Conservation (phyloP, 441 rosid species). For the Corymbia citriodora region DNA sequence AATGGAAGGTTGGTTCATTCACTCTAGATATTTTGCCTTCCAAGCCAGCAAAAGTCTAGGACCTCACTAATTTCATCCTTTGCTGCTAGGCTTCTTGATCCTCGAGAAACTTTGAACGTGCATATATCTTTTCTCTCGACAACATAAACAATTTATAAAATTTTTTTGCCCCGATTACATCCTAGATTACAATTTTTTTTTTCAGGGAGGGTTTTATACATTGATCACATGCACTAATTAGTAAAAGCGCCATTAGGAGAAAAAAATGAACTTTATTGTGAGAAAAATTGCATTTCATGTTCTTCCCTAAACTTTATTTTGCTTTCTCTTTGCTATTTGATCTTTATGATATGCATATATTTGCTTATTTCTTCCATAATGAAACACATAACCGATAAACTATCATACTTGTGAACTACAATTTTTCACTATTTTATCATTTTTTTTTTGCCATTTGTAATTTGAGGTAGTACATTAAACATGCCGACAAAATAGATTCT, state of each 20-base stretch:
- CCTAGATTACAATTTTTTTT: background rate
- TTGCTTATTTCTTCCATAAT: background rate
- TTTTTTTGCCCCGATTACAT: background rate
- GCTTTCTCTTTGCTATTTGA: no score
- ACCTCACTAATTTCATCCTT: no score
- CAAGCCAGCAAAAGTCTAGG: no score
- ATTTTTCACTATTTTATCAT: background rate
- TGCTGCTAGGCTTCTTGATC: background rate
- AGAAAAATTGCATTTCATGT: background rate
- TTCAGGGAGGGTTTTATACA: no score
- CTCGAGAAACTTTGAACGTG: background rate
- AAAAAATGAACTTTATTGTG: background rate
- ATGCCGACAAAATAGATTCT: background rate
- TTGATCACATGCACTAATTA: rapidly evolving
- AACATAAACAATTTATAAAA: background rate
- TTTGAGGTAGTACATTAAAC: background rate
- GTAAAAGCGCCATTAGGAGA: no score
- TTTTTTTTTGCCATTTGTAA: background rate
- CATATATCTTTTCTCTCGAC: background rate
- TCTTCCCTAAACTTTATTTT: background rate
- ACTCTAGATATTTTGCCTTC: background rate
- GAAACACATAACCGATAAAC: background rate
- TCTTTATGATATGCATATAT: background rate
- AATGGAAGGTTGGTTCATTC: background rate
- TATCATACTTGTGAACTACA: background rate